phyloP scores from a whole-genome alignment of 208 protist species.

The Acanthamoeba sp. region DNA sequence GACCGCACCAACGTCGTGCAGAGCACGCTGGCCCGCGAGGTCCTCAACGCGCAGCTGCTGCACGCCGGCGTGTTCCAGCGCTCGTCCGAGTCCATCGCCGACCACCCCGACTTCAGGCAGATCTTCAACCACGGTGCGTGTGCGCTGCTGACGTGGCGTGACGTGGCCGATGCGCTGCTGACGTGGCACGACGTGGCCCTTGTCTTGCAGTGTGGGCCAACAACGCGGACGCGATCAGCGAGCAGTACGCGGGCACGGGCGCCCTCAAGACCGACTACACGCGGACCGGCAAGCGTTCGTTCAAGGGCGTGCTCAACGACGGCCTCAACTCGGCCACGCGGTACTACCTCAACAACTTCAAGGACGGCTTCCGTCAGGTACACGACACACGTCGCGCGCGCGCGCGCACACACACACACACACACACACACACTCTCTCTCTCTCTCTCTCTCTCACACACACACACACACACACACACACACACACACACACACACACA shows the following conservation, averaged over 20 bases:
- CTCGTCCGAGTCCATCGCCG: slow-evolving; percentile 1
- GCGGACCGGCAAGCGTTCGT: slow-evolving; percentile 87
- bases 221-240: slow-evolving; percentile 88
- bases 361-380: slow-evolving; percentile 81
- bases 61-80: not conserved
- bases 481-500: too few species aligned
- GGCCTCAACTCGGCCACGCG: slow-evolving; percentile 85
- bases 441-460: not conserved
- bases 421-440: too few species aligned
- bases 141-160: not conserved
- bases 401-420: too few species aligned
- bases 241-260: slow-evolving; percentile 88
- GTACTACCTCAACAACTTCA: slow-evolving; percentile 87
- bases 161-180: not conserved
- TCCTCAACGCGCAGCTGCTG: slow-evolving; percentile 42
- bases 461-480: too few species aligned
- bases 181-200: not conserved
- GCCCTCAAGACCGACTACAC: slow-evolving; percentile 88
- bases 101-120: not conserved
- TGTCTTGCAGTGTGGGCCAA: slow-evolving; percentile 86
- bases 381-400: too few species aligned
- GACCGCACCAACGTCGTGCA: slow-evolving; percentile 71
- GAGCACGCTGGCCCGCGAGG: slow-evolving; percentile 46
- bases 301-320: slow-evolving; percentile 85
- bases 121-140: slow-evolving; percentile 26